Conservation (phyloP, 352 stramenopile genomes). For the Phytophthora lateralis region DNA sequence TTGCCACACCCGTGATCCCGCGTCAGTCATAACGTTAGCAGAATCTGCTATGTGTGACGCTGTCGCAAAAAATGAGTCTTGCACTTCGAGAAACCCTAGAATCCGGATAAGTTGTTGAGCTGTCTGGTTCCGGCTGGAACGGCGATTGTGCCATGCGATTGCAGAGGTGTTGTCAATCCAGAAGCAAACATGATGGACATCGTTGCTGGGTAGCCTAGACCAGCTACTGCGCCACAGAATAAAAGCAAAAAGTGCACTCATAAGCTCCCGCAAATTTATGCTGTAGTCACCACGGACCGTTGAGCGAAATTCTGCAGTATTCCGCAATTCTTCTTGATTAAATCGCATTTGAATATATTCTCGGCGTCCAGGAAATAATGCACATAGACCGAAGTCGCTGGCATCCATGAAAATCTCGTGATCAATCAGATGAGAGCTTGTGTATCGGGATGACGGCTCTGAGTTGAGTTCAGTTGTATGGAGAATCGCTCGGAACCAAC, state of each 20-base stretch:
- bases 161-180: background rate
- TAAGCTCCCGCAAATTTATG: background rate
- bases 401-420: slow-evolving; percentile 1
- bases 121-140: slow-evolving; percentile 1
- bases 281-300: background rate
- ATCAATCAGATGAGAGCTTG: background rate
- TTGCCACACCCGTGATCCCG: slow-evolving; percentile 11
- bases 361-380: background rate
- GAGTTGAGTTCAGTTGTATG: background rate
- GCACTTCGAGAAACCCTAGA: slow-evolving; percentile 6
- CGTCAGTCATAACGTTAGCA: slow-evolving; percentile 8
- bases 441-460: slow-evolving; percentile 3
- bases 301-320: background rate
- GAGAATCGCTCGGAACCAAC: slow-evolving; percentile 7
- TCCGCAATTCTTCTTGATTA: background rate
- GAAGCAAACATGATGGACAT: background rate
- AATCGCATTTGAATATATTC: background rate
- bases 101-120: slow-evolving; percentile 7
- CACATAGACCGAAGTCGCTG: background rate
- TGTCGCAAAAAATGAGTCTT: slow-evolving; percentile 3
- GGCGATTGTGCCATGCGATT: background rate
- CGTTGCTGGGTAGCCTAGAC: background rate
- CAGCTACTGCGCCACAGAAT: background rate
- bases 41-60: background rate
- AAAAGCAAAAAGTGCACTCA: background rate